These are phyloP conservation scores for Sutorius australiensis DNA, from an alignment of 768 basidiomycete genomes.

Conservation along the genomic window DNA sequence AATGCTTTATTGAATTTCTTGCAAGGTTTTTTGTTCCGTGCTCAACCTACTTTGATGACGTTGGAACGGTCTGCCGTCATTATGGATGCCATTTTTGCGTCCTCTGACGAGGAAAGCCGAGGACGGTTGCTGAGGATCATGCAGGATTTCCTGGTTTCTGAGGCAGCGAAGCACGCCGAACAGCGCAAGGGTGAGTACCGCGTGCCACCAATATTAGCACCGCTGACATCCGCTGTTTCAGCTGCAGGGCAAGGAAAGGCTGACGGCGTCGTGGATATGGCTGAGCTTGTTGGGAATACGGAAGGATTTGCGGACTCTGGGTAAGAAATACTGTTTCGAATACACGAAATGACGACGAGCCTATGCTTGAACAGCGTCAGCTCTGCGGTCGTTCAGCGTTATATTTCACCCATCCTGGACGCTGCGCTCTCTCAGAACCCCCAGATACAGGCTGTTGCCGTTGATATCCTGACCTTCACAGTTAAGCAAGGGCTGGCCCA, in stretches of 20 bases:
- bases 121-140: slow-evolving; percentile 80
- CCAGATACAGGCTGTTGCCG: slow-evolving; percentile 74
- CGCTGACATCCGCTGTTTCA: not conserved
- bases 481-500: slow-evolving; percentile 95
- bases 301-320: slow-evolving; percentile 96
- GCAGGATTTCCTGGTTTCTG: slow-evolving; percentile 86
- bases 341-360: not conserved
- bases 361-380: slow-evolving; percentile 60
- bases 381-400: slow-evolving; percentile 92
- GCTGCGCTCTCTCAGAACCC: slow-evolving; percentile 70
- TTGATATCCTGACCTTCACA: slow-evolving; percentile 90
- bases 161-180: slow-evolving; percentile 71
- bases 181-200: slow-evolving; percentile 57
- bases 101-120: slow-evolving; percentile 65
- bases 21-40: slow-evolving; percentile 85
- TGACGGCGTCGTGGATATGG: slow-evolving; percentile 70
- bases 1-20: not conserved
- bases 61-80: slow-evolving; percentile 70
- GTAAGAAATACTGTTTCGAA: slow-evolving; percentile 43
- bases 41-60: slow-evolving; percentile 90
- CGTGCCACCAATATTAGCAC: not conserved
- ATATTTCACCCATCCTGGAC: slow-evolving; percentile 74
- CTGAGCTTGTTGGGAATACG: slow-evolving; percentile 91
- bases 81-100: slow-evolving; percentile 87
- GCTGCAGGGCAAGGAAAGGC: slow-evolving; percentile 21